A percentile compares a stretch with the other conserved stretches of the same genome.
phyloP scores from a whole-genome alignment of 306 rosid genomes.

The Acmispon strigosus region DNA sequence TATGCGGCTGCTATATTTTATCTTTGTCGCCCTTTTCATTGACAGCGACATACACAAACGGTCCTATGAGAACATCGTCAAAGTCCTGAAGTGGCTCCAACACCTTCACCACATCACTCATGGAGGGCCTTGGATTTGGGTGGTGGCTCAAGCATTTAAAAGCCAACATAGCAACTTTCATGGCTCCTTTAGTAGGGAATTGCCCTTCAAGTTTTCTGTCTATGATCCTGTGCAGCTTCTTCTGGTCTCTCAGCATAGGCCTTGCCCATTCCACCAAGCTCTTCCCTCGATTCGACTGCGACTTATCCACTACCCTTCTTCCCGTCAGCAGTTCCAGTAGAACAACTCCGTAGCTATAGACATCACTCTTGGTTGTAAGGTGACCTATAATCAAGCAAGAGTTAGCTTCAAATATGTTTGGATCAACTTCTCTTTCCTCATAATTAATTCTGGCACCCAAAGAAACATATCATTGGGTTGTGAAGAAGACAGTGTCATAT shows the following conservation, averaged over 20 bases:
- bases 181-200: conserved; percentile 53
- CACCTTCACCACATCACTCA: conserved; percentile 53
- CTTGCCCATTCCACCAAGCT: conserved; percentile 81
- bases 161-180: conserved; percentile 52
- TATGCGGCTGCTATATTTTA: neutral
- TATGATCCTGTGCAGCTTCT: conserved; percentile 34
- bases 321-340: conserved; percentile 75
- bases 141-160: conserved; percentile 56
- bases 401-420: neutral
- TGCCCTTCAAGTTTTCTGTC: conserved; percentile 62
- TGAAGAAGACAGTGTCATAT: neutral
- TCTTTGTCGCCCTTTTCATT: conserved; percentile 23
- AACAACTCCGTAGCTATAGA: conserved; percentile 81
- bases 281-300: conserved; percentile 28
- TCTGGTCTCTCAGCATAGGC: conserved; percentile 55
- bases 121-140: conserved; percentile 58
- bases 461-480: neutral
- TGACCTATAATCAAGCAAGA: conserved; percentile 39
- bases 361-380: conserved; percentile 77
- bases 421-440: too few relatives aligned
- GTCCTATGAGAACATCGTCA: conserved; percentile 37
- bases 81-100: conserved; percentile 60
- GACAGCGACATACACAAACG: conserved; percentile 69
- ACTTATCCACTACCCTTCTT: conserved; percentile 54
- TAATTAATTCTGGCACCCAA: too few relatives aligned